These are phyloP conservation scores for Triticum timopheevii DNA, from an alignment of 176 grass and related monocot genomes.

Conservation along the genomic window DNA sequence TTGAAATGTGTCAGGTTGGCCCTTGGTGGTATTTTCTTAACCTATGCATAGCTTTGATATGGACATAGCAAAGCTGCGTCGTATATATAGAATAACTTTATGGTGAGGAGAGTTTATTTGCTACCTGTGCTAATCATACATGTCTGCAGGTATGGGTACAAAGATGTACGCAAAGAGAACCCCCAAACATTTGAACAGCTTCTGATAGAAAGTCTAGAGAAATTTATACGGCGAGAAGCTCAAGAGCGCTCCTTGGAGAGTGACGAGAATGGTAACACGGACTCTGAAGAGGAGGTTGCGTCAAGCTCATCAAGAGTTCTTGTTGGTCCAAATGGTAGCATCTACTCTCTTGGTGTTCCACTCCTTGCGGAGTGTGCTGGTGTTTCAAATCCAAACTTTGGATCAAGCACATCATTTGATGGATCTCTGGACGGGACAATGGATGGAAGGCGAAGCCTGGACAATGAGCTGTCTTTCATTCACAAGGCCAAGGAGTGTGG, in stretches of 20 bases:
- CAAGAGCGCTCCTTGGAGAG: slow-evolving; percentile 92
- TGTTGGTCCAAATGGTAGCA: slow-evolving; percentile 71
- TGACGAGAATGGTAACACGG: slow-evolving; percentile 60
- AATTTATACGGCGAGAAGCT: slow-evolving; percentile 86
- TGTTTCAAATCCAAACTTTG: slow-evolving; percentile 36
- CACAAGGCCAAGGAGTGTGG: slow-evolving; percentile 81
- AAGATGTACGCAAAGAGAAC: slow-evolving; percentile 91
- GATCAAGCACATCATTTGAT: slow-evolving; percentile 56
- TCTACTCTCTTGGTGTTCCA: slow-evolving; percentile 68
- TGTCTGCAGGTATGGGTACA: slow-evolving; percentile 88
- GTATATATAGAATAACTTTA: background rate
- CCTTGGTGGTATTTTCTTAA: no score
- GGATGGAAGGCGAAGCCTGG: slow-evolving; percentile 57
- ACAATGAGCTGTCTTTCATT: slow-evolving; percentile 80
- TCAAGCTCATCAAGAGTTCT: slow-evolving; percentile 53
- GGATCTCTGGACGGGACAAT: slow-evolving; percentile 36
- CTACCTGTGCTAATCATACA: slow-evolving; percentile 11
- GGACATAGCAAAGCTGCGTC: background rate
- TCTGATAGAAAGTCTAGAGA: slow-evolving; percentile 89
- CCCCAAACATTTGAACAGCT: slow-evolving; percentile 79
- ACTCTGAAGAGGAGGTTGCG: slow-evolving; percentile 55
- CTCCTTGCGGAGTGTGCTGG: slow-evolving; percentile 41
- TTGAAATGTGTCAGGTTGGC: no score
- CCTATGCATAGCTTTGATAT: background rate
- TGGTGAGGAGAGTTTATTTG: background rate